Evolutionary conservation across 495 filamentous ascomycete genomes (phyloP), one percentile per base, ranked within the genome.

Genomic region (Jackrogersella multiformis): DNA sequence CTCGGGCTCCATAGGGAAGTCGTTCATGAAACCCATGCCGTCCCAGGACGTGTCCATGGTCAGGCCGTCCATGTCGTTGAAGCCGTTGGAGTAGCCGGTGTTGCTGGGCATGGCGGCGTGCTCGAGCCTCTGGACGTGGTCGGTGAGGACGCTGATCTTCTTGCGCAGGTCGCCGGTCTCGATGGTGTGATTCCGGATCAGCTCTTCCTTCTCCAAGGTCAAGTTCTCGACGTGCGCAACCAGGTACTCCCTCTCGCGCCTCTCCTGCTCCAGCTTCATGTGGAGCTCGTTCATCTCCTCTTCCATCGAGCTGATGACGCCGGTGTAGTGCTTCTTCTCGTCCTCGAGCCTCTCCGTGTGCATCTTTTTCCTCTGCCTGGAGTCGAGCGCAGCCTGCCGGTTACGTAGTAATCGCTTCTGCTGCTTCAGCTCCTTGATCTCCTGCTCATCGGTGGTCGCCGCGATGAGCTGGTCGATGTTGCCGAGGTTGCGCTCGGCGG

Each of bases 401-500:
- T 99, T 99, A 70, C 96, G 86, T 55, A 99, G 81, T 53, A 99
- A 82, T 16, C 95, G 88, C 84, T 99, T 99, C 77, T 97, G 96
- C 72, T 97, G 93, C 86, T 98, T 98, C 71, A 98, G 83, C 78
- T 98, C 94, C 84, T 97, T 98, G 80, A 97, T 90, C 81, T 95
- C 90, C 61, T 96, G 90, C 68, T 98, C 95, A 70, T 98, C 92
- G 48, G 81, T 90, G 16, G 93, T 94, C 77, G 91, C 87, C 30
- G 88, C 85, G 80, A 99, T 97, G 71, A 98, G 81, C 54, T 91
- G 86, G 77, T 99, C 95, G 80, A 99, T 98, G 77, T 97, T 98
- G 81, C 85, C 88, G 64, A 98, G 85, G 68, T 91, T 98, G 41
- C 94, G 87, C 80, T 97, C 96, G 9, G 91, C 88, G 4, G 95